Base-by-base conservation (phyloP, 768 basidiomycete genomes). In the Boletus sp. region DNA sequence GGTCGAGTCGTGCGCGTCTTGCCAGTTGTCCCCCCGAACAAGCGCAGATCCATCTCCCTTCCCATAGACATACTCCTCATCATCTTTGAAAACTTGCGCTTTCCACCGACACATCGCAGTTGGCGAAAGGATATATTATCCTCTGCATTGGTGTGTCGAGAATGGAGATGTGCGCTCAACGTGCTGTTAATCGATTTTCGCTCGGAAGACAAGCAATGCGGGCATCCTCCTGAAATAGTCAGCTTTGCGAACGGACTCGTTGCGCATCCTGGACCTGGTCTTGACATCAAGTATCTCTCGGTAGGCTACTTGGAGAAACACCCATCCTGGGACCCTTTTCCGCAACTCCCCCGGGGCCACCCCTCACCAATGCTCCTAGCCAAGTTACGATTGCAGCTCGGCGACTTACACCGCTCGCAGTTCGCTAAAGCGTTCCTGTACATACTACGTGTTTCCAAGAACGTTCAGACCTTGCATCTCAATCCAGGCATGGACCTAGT, bases 221-320 rank as follows among this genome's bases (percentile, higher is more conserved):
- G 24, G 24, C 4, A 51, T 11, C 56, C 55, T 12, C 53, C 61
- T 11, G 61, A 63, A 20, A 39, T 63, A 36, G 10, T 7, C 28
- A 18, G 18, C 15, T 52, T 62, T 42, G 40, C 55, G 9, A 47
- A 20, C 4, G 37, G 10, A 11, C 44, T 58, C 7, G 46, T 40
- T 7, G 39, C 32, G 15, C 44, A n/a, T 12, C 57, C 61, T 28
- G 35, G n/a, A 24, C 56, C 55, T 6, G 30, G 35, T 10, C 49
- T 58, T 29, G 41, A 7, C 18, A 59, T 63, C 54, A 63, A 50
- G 29, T 32, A 47, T 24, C 50, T 63, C 54, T 63, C 54, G 3
- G 39, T 29, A 6, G 1, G 47, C 17, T 63, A 59, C 44, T 36
- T 63, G 7, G 47, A 48, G 32, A 51, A 20, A 15, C 55, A 62